These are phyloP conservation scores for Plasmodium sp. DNA, from an alignment of 169 alveolate species.

Conservation along the genomic window DNA sequence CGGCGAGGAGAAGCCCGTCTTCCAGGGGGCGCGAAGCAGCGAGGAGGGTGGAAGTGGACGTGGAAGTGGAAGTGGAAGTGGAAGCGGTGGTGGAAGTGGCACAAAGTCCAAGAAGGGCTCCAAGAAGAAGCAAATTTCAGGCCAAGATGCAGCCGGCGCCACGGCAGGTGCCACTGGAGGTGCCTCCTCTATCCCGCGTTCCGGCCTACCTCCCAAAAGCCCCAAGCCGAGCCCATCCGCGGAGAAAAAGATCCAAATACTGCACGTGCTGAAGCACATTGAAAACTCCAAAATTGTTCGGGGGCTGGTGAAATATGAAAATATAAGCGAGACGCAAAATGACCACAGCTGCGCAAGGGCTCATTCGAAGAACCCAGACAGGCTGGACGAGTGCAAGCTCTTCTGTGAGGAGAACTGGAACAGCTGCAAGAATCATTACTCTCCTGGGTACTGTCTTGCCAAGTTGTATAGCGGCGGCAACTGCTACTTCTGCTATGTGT, in stretches of 20 bases:
- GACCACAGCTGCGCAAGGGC: conserved; percentile 26
- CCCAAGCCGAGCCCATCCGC: not conserved
- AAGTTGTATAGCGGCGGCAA: not conserved
- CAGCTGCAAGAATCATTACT: not conserved
- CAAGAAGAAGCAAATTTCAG: not conserved
- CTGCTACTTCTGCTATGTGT: conserved; percentile 40
- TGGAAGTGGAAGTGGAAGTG: not conserved
- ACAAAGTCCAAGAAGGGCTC: not conserved
- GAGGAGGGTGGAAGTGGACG: not conserved
- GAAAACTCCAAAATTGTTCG: not conserved
- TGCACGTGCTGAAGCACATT: conserved; percentile 27
- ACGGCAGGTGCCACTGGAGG: not conserved
- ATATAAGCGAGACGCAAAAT: not conserved
- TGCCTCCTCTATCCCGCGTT: not conserved
- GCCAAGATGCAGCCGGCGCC: not conserved
- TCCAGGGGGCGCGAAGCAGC: not conserved
- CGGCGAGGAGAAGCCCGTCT: not conserved
- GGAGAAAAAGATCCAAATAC: conserved; percentile 4
- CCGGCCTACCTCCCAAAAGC: not conserved
- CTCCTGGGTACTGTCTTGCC: conserved; percentile 47
- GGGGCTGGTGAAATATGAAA: conserved; percentile 45
- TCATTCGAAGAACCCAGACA: not conserved
- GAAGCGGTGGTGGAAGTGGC: not conserved
- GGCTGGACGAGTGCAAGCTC: not conserved
- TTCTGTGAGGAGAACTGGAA: conserved; percentile 46